Evolutionary conservation across 1,284 basidiomycete genomes (phyloP).

Genomic region (Ustilago vetiveriae): DNA sequence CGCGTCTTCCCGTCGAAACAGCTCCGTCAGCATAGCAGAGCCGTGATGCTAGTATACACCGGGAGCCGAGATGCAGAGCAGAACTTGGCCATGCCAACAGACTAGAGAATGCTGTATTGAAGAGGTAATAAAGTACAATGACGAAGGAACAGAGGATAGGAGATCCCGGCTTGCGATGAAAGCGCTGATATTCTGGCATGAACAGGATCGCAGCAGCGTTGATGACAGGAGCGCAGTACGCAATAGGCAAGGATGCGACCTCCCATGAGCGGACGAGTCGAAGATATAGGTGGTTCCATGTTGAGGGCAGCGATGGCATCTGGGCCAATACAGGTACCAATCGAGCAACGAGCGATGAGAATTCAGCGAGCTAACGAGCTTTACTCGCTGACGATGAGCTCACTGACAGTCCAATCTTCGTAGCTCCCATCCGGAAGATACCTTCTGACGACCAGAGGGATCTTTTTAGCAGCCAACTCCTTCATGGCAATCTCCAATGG

Average conservation of each 20-base stretch:
- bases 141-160: not conserved
- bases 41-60: no score
- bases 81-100: not conserved
- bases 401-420: constrained; percentile 66
- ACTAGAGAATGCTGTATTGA: constrained; percentile 14
- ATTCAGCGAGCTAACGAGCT: no score
- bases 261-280: not conserved
- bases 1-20: no score
- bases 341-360: no score
- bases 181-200: not conserved
- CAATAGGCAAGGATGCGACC: no score
- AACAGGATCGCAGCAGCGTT: not conserved
- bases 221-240: no score
- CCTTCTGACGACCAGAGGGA: constrained; percentile 64
- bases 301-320: not conserved
- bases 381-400: constrained; percentile 64
- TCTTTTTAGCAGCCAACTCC: constrained; percentile 65
- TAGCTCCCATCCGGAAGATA: constrained; percentile 66
- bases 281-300: constrained; percentile 11
- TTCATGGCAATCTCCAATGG: constrained; percentile 65
- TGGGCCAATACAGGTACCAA: constrained; percentile 3
- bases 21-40: no score
- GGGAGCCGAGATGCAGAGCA: no score
- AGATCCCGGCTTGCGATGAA: not conserved
- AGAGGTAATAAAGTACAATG: constrained; percentile 40